Base-by-base conservation (phyloP, 2,329 filamentous ascomycete genomes). In the Corynespora cassiicola region DNA sequence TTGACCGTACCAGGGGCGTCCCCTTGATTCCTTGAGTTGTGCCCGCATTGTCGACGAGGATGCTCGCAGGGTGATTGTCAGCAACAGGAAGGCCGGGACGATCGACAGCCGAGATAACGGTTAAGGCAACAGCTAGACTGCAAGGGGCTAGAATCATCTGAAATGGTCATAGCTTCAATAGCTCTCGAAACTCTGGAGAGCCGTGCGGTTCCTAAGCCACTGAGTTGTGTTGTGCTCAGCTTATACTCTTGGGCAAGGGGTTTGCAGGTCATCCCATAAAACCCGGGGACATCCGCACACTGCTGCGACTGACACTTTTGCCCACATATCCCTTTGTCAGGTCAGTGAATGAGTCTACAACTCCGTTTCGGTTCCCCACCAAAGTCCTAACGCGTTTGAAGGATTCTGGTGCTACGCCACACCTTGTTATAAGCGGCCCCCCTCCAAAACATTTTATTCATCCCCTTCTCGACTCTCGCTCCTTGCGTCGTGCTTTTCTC, bases 321-420 rank as follows among this genome's bases (percentile, higher is more conserved):
- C n/a, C n/a, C n/a, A n/a, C n/a, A n/a, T n/a, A n/a, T n/a, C n/a
- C n/a, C n/a, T n/a, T n/a, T n/a, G n/a, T n/a, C n/a, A n/a, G n/a
- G n/a, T n/a, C n/a, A n/a, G n/a, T n/a, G n/a, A n/a, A n/a, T n/a
- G n/a, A n/a, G n/a, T n/a, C n/a, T n/a, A n/a, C n/a, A n/a, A n/a
- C n/a, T 34, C 7, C 24, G 28, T 8, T 17, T 32, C 37, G 47
- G 47, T 28, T 55, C 55, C 52, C 53, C 53, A 47, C 44, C 15
- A 20, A 39, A 42, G 32, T 33, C 36, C 39, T 49, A 36, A 41
- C 39, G 42, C 25, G 44, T 38, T 26, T 33, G 25, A 31, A 10
- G 9, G 8, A 35, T 18, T 21, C 18, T 21, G 35, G 36, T 37
- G 32, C 38, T 47, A 34, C 24, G 22, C 41, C 30, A 29, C 41